These are phyloP conservation scores for Articulospora tetracladia DNA, from an alignment of 495 filamentous ascomycete genomes.

Conservation along the genomic window DNA sequence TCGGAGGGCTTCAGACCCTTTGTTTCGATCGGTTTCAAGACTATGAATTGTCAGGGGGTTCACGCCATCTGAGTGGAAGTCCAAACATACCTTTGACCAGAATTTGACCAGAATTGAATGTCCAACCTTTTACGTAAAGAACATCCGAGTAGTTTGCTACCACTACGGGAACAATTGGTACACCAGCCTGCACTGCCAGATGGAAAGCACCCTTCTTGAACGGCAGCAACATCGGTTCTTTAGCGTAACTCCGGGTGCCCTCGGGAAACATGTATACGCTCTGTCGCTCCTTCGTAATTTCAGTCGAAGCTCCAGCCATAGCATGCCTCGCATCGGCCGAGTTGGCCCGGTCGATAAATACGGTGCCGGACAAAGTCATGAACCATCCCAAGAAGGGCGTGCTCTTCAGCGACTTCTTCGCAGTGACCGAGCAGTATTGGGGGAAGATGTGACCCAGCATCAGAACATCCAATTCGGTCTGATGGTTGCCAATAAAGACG, in stretches of 20 bases:
- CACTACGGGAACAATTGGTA: slow-evolving; percentile 87
- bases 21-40: slow-evolving; percentile 85
- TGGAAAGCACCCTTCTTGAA: slow-evolving; percentile 99
- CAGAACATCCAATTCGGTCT: slow-evolving; percentile 90
- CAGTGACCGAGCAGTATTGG: slow-evolving; percentile 86
- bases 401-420: slow-evolving; percentile 78
- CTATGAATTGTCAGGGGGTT: slow-evolving; percentile 35
- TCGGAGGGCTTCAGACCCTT: slow-evolving; percentile 70
- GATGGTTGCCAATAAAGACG: slow-evolving; percentile 91
- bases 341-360: slow-evolving; percentile 93
- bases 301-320: slow-evolving; percentile 75
- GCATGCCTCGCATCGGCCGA: slow-evolving; percentile 75
- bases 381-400: slow-evolving; percentile 95
- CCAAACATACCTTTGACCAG: slow-evolving; percentile 66
- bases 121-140: slow-evolving; percentile 61
- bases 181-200: slow-evolving; percentile 87
- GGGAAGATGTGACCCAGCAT: slow-evolving; percentile 87
- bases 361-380: slow-evolving; percentile 82
- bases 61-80: background rate
- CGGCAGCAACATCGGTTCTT: slow-evolving; percentile 72
- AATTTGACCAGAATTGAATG: slow-evolving; percentile 73
- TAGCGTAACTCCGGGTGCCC: slow-evolving; percentile 86
- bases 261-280: slow-evolving; percentile 94
- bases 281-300: slow-evolving; percentile 73
- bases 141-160: slow-evolving; percentile 84